phyloP scores from a whole-genome alignment of 2,329 filamentous ascomycete species.

The Colletotrichum liaoningense region DNA sequence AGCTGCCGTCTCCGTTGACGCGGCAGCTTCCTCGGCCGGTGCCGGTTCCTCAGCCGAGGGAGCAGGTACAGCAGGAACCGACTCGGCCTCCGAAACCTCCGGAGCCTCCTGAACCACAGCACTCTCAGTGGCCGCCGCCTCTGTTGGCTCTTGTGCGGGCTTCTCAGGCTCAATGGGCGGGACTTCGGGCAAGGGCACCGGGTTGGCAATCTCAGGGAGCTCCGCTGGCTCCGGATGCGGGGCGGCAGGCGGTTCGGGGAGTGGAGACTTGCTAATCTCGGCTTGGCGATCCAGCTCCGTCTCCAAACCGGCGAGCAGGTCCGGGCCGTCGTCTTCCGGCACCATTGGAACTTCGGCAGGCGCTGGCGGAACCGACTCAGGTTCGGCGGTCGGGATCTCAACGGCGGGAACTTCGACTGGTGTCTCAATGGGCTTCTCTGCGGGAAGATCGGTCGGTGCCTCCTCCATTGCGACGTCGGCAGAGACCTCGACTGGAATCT shows the following conservation, averaged over 20 bases:
- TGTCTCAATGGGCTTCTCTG: background rate
- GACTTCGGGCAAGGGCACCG: constrained; percentile 21
- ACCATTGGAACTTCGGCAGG: background rate
- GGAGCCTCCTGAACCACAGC: background rate
- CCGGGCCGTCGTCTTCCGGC: constrained; percentile 30
- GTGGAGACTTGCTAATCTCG: constrained; percentile 22
- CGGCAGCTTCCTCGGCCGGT: background rate
- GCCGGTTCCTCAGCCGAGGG: background rate
- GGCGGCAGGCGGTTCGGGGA: constrained; percentile 23
- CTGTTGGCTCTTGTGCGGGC: constrained; percentile 2
- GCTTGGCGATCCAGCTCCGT: constrained; percentile 34
- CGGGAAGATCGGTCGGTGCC: background rate
- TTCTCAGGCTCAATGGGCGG: constrained; percentile 15
- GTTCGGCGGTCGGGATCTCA: constrained; percentile 12
- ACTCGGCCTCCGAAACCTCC: background rate
- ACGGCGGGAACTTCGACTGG: background rate
- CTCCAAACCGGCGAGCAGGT: constrained; percentile 35
- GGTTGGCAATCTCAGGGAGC: constrained; percentile 18
- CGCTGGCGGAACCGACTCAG: background rate
- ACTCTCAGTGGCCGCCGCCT: background rate
- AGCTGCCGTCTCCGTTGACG: background rate
- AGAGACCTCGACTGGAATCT: background rate
- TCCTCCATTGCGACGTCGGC: background rate
- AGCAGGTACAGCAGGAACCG: background rate
- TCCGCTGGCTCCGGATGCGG: constrained; percentile 26